phyloP scores from a whole-genome alignment of 2,329 filamentous ascomycete species.

The Penicillium sp. region DNA sequence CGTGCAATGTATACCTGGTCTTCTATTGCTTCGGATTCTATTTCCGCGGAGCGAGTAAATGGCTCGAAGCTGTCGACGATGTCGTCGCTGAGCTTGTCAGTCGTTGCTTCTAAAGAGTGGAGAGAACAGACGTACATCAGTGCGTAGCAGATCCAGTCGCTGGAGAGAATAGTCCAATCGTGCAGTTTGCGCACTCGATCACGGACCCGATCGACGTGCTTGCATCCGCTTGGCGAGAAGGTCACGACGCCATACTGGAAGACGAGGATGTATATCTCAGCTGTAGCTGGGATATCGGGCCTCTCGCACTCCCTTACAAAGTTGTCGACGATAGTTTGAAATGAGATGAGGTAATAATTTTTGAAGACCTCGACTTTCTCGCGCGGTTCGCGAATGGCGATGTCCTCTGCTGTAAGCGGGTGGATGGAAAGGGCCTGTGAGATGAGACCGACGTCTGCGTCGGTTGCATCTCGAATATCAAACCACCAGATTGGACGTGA shows the following conservation, averaged over 20 bases:
- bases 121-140: constrained; percentile 65
- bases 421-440: constrained; percentile 92
- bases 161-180: constrained; percentile 85
- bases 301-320: constrained; percentile 67
- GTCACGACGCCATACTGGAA: constrained; percentile 91
- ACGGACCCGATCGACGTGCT: constrained; percentile 79
- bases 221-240: constrained; percentile 84
- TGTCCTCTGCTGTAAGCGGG: constrained; percentile 91
- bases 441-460: constrained; percentile 78
- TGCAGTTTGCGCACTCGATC: constrained; percentile 85
- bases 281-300: constrained; percentile 76
- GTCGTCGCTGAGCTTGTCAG: constrained; percentile 63
- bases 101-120: not conserved
- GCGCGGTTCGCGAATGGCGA: constrained; percentile 85
- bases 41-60: constrained; percentile 76
- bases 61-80: constrained; percentile 94
- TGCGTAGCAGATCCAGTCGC: constrained; percentile 98
- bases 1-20: constrained; percentile 91
- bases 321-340: constrained; percentile 75
- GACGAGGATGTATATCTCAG: constrained; percentile 92
- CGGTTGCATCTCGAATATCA: constrained; percentile 81
- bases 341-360: constrained; percentile 95
- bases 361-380: constrained; percentile 98
- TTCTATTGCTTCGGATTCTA: constrained; percentile 85
- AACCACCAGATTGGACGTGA: constrained; percentile 78